Base-by-base conservation (phyloP, 139 green algal species). In the Coelastrella sp. region DNA sequence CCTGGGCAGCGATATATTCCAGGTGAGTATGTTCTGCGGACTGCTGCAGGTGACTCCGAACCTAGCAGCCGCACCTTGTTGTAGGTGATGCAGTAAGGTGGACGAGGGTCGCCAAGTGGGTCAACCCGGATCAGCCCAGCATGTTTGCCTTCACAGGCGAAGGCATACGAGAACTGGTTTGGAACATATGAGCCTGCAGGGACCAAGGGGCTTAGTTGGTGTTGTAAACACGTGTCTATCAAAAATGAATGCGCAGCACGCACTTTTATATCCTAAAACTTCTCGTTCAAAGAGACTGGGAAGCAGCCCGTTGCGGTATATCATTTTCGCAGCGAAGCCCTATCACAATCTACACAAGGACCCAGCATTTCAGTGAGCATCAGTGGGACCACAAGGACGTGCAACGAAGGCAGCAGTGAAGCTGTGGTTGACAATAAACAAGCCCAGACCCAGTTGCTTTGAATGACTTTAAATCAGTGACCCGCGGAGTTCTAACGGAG, bases 41-140 rank as follows among this genome's bases (percentile, higher is more conserved):
- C 8, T 78, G 35, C 35, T 49, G 35, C 35, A 49, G 35, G 35
- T 49, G 35, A 49, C 35, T 49, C 35, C 35, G 3, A 49, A 49
- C 35, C 35, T 49, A 49, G 35, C 35, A 49, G 35, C 10, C 19
- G 56, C 66, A 90, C 92, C 92, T 91, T 57, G 80, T 85, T 91
- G 76, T 90, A 94, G 0, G 89, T 61, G 8, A 90, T 83, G 15
- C 89, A 87, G 78, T 93, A 95, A n/a, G 91, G 89, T 4, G 91
- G 89, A 61, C 86, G 85, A 8, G 74, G 86, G 22, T 90, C 73
- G 6, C 74, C 73, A 20, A 74, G 74, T 66, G 86, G 86, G 86
- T 90, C 86, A 4, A 90, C 86, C 19, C 58, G 35, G 60, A 90
- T 85, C 9, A 90, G 74, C 9, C 86, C 86, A 27, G 86, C 86